These are phyloP conservation scores for Erythrophleum ivorense DNA, from an alignment of 331 rosid species.

Conservation along the genomic window DNA sequence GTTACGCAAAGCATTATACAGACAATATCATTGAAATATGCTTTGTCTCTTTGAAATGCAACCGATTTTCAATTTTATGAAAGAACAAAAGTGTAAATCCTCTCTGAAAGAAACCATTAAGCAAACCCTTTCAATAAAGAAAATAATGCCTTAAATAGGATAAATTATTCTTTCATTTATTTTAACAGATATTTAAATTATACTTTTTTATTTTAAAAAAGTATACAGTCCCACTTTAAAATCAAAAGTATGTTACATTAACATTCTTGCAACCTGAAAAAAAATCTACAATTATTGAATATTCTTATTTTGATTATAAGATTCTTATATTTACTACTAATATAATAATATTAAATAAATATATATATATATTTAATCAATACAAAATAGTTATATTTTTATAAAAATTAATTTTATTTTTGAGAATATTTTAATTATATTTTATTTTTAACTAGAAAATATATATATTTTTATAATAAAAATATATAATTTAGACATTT, in stretches of 20 bases:
- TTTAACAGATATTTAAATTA: neutral
- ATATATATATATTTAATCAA: too few species aligned
- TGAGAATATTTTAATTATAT: too few species aligned
- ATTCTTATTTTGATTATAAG: neutral
- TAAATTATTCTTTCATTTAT: neutral
- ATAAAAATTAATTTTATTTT: too few species aligned
- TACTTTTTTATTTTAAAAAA: neutral
- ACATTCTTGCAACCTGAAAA: neutral
- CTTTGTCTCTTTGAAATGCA: neutral
- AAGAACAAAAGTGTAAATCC: neutral
- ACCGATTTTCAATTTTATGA: constrained; percentile 11
- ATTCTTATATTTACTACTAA: neutral
- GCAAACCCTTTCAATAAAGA: constrained; percentile 22
- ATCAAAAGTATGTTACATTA: neutral
- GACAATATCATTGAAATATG: neutral
- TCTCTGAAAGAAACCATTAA: constrained; percentile 6
- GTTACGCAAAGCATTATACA: constrained; percentile 19
- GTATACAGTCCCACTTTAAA: too few species aligned
- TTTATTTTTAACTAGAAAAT: too few species aligned
- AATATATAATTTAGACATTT: too few species aligned
- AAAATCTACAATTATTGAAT: neutral
- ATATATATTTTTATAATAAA: neutral
- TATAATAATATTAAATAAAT: too few species aligned
- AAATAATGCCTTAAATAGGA: neutral
- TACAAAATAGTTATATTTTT: too few species aligned